phyloP scores from a whole-genome alignment of 1,284 basidiomycete species.

The Ceratobasidium sp. region DNA sequence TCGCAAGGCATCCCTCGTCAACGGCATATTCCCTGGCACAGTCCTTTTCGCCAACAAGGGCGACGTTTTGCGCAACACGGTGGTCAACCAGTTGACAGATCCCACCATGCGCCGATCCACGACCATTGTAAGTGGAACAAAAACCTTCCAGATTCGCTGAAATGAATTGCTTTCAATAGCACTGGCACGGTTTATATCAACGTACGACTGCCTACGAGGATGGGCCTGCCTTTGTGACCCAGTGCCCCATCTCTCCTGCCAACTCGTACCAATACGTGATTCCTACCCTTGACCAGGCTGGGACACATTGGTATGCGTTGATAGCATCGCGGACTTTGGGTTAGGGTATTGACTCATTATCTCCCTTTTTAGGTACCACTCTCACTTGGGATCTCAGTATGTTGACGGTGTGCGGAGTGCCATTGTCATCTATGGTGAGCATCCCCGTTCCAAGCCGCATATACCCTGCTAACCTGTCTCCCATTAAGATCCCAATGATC shows the following conservation, averaged over 20 bases:
- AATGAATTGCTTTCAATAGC: conserved; percentile 51
- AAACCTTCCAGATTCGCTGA: conserved; percentile 45
- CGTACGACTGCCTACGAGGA: conserved; percentile 53
- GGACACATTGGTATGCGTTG: conserved; percentile 60
- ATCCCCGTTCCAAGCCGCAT: conserved; percentile 47
- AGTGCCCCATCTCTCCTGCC: conserved; percentile 67
- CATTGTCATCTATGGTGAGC: conserved; percentile 53
- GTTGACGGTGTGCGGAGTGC: conserved; percentile 46
- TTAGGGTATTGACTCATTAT: background rate
- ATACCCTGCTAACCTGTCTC: background rate
- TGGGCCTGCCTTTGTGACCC: conserved; percentile 57
- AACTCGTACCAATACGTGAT: conserved; percentile 65
- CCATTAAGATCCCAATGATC: conserved; percentile 33
- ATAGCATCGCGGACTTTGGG: background rate
- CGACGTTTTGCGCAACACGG: conserved; percentile 57
- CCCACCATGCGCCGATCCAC: conserved; percentile 57
- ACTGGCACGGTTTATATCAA: conserved; percentile 56
- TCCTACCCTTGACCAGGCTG: conserved; percentile 57
- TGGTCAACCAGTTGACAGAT: conserved; percentile 56
- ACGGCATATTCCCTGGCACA: conserved; percentile 54
- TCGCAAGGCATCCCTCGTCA: conserved; percentile 57
- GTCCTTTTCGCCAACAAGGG: conserved; percentile 56
- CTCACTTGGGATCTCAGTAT: conserved; percentile 45
- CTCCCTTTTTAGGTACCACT: conserved; percentile 48
- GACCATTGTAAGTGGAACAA: conserved; percentile 60